These are phyloP conservation scores for Chloranthus sessilifolius DNA, from an alignment of 164 flowering plant species.

Conservation along the genomic window DNA sequence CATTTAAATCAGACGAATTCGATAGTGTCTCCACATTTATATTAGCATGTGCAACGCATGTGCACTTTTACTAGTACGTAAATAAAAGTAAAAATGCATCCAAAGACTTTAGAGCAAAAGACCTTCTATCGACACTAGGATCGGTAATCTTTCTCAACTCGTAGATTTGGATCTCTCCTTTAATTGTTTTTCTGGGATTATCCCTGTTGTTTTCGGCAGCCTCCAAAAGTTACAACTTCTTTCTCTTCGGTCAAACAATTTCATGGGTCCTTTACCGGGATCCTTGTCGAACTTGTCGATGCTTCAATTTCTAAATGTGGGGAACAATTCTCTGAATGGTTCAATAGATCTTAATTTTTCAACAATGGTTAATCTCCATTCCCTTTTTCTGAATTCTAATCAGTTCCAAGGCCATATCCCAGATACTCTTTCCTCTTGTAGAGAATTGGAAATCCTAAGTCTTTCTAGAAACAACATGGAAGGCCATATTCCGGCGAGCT, in stretches of 20 bases:
- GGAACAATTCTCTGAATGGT: constrained; percentile 55
- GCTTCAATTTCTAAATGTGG: constrained; percentile 34
- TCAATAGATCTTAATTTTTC: constrained; percentile 41
- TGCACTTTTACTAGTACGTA: too few relatives aligned
- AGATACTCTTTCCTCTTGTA: constrained; percentile 40
- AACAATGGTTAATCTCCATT: constrained; percentile 34
- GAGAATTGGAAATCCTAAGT: constrained; percentile 32
- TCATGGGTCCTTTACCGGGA: constrained; percentile 40
- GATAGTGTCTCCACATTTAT: too few relatives aligned
- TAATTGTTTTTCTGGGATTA: constrained; percentile 38
- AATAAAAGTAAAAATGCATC: too few relatives aligned
- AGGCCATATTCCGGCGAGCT: constrained; percentile 49
- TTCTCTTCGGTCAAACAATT: constrained; percentile 38
- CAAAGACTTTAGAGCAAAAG: too few relatives aligned
- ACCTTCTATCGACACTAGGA: too few relatives aligned
- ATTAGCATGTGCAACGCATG: too few relatives aligned
- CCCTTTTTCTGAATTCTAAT: constrained; percentile 53
- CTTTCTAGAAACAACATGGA: constrained; percentile 48
- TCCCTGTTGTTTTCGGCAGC: constrained; percentile 47
- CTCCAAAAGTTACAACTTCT: constrained; percentile 25
- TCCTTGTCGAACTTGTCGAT: constrained; percentile 44
- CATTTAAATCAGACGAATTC: too few relatives aligned
- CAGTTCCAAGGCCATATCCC: constrained; percentile 41
- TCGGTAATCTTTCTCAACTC: constrained; percentile 52
- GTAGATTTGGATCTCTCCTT: constrained; percentile 41